These are phyloP conservation scores for Colletotrichum caudatum DNA, from an alignment of 2,329 filamentous ascomycete genomes.

Conservation along the genomic window DNA sequence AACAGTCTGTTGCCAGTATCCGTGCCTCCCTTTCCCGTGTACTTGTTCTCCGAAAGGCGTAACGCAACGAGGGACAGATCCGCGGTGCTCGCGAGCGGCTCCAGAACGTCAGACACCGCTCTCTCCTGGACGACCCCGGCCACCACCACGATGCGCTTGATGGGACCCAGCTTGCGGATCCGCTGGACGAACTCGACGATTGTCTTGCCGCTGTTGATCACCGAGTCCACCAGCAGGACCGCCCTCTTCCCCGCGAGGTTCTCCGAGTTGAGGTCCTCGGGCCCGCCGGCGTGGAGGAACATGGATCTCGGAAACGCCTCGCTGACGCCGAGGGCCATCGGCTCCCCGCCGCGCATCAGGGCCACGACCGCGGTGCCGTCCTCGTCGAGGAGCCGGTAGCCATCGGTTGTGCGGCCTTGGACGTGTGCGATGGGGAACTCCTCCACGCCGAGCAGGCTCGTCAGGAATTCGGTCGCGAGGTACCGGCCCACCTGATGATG, in stretches of 20 bases:
- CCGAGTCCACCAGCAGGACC: constrained; percentile 69
- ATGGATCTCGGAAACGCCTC: constrained; percentile 63
- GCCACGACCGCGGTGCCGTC: constrained; percentile 64
- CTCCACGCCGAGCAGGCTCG: constrained; percentile 63
- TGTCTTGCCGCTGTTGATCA: constrained; percentile 68
- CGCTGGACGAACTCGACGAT: constrained; percentile 61
- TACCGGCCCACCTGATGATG: constrained; percentile 65
- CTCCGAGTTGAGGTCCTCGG: constrained; percentile 55
- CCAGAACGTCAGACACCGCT: constrained; percentile 43
- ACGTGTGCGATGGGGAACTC: constrained; percentile 63
- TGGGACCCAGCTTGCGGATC: constrained; percentile 55
- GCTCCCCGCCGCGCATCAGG: constrained; percentile 72
- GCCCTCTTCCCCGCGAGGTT: constrained; percentile 56
- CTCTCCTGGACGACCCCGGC: constrained; percentile 65
- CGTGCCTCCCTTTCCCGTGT: constrained; percentile 61
- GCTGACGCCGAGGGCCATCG: constrained; percentile 70
- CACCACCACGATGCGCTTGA: constrained; percentile 64
- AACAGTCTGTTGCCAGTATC: constrained; percentile 72
- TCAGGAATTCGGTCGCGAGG: constrained; percentile 62
- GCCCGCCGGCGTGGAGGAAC: constrained; percentile 60
- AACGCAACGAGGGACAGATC: constrained; percentile 62
- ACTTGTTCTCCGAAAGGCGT: constrained; percentile 68
- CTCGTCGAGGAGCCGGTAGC: constrained; percentile 62
- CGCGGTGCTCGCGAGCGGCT: constrained; percentile 42
- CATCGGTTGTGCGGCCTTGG: constrained; percentile 57